Conservation (phyloP, 2,329 filamentous ascomycete genomes). For the Diplodia intermedia region DNA sequence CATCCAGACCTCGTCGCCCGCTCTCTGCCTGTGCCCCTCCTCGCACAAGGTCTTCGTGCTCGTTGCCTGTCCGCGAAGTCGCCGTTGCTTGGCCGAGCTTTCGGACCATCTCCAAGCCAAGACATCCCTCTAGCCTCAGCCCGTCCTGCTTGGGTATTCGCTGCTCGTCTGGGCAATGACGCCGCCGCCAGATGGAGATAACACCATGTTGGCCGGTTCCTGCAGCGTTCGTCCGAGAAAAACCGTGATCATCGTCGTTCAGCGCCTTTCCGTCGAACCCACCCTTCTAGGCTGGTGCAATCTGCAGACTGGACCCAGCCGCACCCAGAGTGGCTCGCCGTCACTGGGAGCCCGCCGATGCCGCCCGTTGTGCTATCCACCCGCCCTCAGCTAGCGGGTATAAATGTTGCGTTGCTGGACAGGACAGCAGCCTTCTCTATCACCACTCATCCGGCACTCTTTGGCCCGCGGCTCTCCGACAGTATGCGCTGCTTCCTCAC, state of each 20-base stretch:
- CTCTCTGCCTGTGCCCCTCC: not conserved
- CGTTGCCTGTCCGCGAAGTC: constrained; percentile 8
- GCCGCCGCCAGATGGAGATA: not conserved
- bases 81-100: not conserved
- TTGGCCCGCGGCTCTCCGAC: not conserved
- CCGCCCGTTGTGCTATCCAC: not conserved
- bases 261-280: not conserved
- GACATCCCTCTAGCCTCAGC: not conserved
- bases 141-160: not conserved
- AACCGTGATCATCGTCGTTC: constrained; percentile 4
- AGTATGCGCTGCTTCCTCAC: constrained; percentile 1
- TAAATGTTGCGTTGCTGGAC: not conserved
- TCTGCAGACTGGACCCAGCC: not conserved
- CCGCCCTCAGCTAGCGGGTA: not conserved
- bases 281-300: not conserved
- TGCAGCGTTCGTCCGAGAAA: constrained; percentile 7
- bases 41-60: constrained; percentile 1
- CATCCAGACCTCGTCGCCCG: not conserved
- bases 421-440: not conserved
- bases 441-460: not conserved
- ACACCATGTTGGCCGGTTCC: not conserved
- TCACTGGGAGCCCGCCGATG: constrained; percentile 3
- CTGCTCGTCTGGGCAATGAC: not conserved
- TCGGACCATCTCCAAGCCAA: not conserved
- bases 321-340: not conserved